Percentiles rank a stretch among this genome's conserved stretches.
Conservation (phyloP, 495 filamentous ascomycete genomes). For the Mytilinidion resinicola region DNA sequence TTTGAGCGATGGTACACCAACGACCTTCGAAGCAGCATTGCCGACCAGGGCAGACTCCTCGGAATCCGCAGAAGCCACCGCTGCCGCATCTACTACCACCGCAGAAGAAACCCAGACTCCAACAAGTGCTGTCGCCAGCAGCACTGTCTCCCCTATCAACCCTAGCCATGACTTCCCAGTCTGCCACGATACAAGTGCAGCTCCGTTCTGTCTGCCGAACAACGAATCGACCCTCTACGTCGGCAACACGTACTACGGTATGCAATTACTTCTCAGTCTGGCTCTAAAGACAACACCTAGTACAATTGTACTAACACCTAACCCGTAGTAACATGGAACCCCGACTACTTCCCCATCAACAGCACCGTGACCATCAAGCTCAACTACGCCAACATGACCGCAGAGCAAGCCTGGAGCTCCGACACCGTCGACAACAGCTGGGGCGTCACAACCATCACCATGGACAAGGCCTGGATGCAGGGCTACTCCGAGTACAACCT, state of each 20-base stretch:
- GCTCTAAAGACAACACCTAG: background rate
- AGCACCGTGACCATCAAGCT: constrained; percentile 40
- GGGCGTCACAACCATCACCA: constrained; percentile 36
- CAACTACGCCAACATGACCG: constrained; percentile 34
- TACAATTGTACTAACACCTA: background rate
- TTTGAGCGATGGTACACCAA: constrained; percentile 17
- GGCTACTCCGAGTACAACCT: constrained; percentile 26
- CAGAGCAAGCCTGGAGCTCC: constrained; percentile 36
- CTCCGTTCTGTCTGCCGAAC: constrained; percentile 40
- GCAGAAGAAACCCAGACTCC: constrained; percentile 14
- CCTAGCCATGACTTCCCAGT: constrained; percentile 32
- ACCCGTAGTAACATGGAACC: constrained; percentile 41
- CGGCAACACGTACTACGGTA: constrained; percentile 39
- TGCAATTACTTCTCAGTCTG: background rate
- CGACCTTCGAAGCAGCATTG: constrained; percentile 17
- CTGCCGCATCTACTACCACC: background rate
- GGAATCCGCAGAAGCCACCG: background rate
- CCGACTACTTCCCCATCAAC: constrained; percentile 38
- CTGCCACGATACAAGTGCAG: constrained; percentile 30
- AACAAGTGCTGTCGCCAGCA: constrained; percentile 13
- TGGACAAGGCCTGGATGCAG: constrained; percentile 38
- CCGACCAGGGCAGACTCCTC: constrained; percentile 6
- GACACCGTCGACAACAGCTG: constrained; percentile 36
- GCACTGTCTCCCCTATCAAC: constrained; percentile 9
- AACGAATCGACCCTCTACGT: constrained; percentile 36